Conservation (phyloP, 2,329 filamentous ascomycete genomes). For the Tolypocladium cylindrosporum region DNA sequence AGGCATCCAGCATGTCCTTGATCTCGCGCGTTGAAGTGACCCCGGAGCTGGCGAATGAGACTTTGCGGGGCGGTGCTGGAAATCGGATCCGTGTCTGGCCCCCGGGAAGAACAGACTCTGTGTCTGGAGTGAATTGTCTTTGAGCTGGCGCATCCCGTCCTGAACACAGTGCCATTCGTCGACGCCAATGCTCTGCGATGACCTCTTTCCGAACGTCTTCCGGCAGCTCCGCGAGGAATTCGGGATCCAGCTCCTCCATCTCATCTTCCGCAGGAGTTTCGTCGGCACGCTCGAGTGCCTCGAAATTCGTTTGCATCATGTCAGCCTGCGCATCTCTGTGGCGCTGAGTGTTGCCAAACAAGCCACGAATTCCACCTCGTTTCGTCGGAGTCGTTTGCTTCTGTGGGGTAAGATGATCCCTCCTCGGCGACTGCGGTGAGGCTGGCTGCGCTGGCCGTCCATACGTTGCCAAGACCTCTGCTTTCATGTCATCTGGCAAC, state of each 20-base stretch:
- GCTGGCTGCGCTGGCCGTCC: conserved; percentile 24
- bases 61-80: conserved; percentile 31
- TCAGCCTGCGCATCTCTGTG: conserved; percentile 45
- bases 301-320: conserved; percentile 66
- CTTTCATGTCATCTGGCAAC: conserved; percentile 75
- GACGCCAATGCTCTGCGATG: conserved; percentile 54
- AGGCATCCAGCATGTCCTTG: conserved; percentile 62
- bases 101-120: conserved; percentile 14
- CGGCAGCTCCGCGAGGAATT: conserved; percentile 74
- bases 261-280: conserved; percentile 20
- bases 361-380: conserved; percentile 34
- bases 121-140: conserved; percentile 13
- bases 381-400: conserved; percentile 57
- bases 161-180: conserved; percentile 47
- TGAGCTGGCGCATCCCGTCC: conserved; percentile 31
- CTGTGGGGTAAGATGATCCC: conserved; percentile 39
- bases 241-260: conserved; percentile 48
- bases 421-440: conserved; percentile 43
- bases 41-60: conserved; percentile 33
- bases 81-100: conserved; percentile 37
- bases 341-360: conserved; percentile 36
- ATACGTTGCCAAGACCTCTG: conserved; percentile 72
- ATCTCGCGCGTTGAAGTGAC: conserved; percentile 47
- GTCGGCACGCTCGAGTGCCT: conserved; percentile 27
- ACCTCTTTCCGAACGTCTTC: conserved; percentile 72